Percentiles rank a stretch among this genome's conserved stretches.
Conservation (phyloP, 2,329 filamentous ascomycete species). For the Aspergillus ustus region DNA sequence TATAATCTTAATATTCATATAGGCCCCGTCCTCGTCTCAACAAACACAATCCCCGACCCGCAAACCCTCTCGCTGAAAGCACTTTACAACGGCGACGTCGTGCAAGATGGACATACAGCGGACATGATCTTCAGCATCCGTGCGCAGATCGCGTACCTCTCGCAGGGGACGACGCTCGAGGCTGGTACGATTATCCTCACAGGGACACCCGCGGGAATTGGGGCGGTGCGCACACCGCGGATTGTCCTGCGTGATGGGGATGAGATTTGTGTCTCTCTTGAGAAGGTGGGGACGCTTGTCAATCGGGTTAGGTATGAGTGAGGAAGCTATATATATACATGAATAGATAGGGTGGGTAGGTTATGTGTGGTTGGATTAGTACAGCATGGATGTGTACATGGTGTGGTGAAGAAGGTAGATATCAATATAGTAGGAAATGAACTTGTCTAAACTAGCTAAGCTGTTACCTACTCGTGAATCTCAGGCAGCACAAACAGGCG, state of each 20-base stretch:
- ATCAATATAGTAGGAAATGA: too few species aligned
- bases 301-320: not conserved
- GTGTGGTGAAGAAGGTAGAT: too few species aligned
- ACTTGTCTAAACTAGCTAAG: too few species aligned
- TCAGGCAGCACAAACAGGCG: constrained; percentile 5
- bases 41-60: not conserved
- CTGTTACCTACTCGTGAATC: constrained; percentile 12
- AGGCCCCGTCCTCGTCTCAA: constrained; percentile 4
- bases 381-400: too few species aligned
- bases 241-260: not conserved
- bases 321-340: not conserved
- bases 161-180: not conserved
- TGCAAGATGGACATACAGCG: not conserved
- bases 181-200: constrained; percentile 2
- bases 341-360: too few species aligned
- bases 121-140: constrained; percentile 4
- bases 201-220: not conserved
- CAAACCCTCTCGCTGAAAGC: not conserved
- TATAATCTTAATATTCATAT: too few species aligned
- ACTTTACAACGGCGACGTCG: not conserved
- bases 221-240: not conserved
- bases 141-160: not conserved
- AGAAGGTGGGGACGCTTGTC: not conserved
- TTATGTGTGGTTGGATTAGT: too few species aligned
- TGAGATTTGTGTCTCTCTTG: not conserved